A percentile compares a stretch with the other conserved stretches of the same genome.
Conservation (phyloP, 306 rosid species). For the Calophaca sinica region DNA sequence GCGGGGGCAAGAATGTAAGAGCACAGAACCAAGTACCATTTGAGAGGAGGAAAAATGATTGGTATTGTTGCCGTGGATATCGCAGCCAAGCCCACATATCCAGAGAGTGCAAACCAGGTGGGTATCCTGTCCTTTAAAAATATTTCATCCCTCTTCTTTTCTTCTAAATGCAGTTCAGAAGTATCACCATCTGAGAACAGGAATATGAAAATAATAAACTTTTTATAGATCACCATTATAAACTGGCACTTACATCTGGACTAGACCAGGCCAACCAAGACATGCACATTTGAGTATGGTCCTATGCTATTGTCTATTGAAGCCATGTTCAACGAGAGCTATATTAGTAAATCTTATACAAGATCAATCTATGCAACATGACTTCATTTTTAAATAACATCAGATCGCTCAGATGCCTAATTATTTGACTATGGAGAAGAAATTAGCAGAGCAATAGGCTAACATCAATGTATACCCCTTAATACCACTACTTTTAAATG, state of each 20-base stretch:
- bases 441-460: not conserved
- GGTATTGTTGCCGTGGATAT: conserved; percentile 81
- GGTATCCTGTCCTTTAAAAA: conserved; percentile 88
- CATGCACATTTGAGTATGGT: conserved; percentile 11
- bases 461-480: conserved; percentile 9
- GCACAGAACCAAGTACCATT: conserved; percentile 90
- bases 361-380: not conserved
- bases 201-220: conserved; percentile 44
- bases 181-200: conserved; percentile 59
- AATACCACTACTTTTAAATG: conserved; percentile 1
- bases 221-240: not conserved
- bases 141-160: conserved; percentile 66
- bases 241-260: not conserved
- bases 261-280: conserved; percentile 25
- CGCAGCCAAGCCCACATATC: conserved; percentile 80
- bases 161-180: conserved; percentile 59
- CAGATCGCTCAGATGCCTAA: not conserved
- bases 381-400: conserved; percentile 39
- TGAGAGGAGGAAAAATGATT: conserved; percentile 83
- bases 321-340: not conserved
- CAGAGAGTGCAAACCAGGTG: conserved; percentile 87
- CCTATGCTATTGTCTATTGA: conserved; percentile 1
- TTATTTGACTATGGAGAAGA: not conserved
- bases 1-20: conserved; percentile 88
- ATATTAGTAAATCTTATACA: conserved; percentile 10